Evolutionary conservation across 345 rosid species (phyloP), one percentile per base, ranked within the genome.

Genomic region (Bruguiera gymnorhiza): DNA sequence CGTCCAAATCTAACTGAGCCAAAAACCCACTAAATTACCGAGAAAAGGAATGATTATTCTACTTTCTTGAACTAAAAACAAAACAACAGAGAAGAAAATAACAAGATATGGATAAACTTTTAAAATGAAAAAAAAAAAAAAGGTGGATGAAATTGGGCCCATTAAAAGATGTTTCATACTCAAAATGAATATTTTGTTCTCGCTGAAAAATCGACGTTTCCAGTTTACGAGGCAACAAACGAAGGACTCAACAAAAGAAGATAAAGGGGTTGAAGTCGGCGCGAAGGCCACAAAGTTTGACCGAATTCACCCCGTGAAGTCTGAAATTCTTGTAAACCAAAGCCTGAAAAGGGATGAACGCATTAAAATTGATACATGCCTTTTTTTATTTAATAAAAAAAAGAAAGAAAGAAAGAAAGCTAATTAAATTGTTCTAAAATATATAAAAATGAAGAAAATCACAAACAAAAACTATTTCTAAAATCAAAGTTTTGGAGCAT

Each of bases 191-290:
- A 39, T 39, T 39, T 15, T 13, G 18, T 43, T 43, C 50, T 43
- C 13, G 50, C 50, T 34, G 50, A 21, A 23, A 70, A 68, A 74
- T 63, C 56, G 65, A 55, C 63, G 69, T 50, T 69, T 69, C 71
- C 50, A 21, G 70, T 58, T 69, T 64, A 70, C 78, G 74, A 82
- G 62, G 71, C 34, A 66, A 60, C 15, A 66, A 65, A 23, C 23
- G 57, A 65, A 73, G 61, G 31, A 46, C 51, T 52, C 67, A 70
- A 67, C 65, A 69, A 79, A 82, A 79, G 71, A 74, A 79, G 75
- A 77, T 50, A 82, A 79, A 77, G 74, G 50, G 18, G n/a, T 24
- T 67, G 60, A 78, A 67, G 69, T 27, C 16, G 56, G 60, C 48
- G 3, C 39, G 68, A 48, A 63, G n/a, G 58, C n/a, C 19, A 9